Evolutionary conservation across 2,329 filamentous ascomycete genomes (phyloP).

Genomic region (Aspergillus ibericus): DNA sequence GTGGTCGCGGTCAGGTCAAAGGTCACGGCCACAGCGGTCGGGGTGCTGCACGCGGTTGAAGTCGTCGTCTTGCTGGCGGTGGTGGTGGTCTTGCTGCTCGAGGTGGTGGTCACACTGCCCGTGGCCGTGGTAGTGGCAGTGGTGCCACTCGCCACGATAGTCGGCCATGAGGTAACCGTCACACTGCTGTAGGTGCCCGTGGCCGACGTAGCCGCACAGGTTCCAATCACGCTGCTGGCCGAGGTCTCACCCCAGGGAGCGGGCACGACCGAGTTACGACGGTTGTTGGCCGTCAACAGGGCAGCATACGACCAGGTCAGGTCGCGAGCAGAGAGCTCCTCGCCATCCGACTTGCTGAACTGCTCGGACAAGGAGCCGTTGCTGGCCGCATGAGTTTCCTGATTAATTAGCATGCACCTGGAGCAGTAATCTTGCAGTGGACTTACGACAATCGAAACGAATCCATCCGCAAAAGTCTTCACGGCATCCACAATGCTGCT

Average conservation of each 20-base stretch:
- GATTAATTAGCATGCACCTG: too few species aligned
- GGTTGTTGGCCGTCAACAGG: conserved; percentile 39
- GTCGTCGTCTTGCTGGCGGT: conserved; percentile 13
- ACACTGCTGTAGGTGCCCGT: conserved; percentile 35
- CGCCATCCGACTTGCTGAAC: conserved; percentile 37
- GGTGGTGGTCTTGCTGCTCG: conserved; percentile 21
- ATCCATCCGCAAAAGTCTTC: conserved; percentile 62
- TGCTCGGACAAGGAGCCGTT: conserved; percentile 44
- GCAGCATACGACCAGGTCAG: conserved; percentile 50
- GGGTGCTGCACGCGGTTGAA: conserved; percentile 17
- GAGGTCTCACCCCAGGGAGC: conserved; percentile 35
- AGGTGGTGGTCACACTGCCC: conserved; percentile 33
- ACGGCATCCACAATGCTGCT: conserved; percentile 59
- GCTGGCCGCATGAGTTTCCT: conserved; percentile 29
- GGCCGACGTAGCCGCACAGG: conserved; percentile 32
- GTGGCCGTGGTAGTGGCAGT: conserved; percentile 35
- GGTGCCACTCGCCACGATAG: conserved; percentile 30
- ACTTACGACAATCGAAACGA: conserved; percentile 47
- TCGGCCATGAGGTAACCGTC: conserved; percentile 35
- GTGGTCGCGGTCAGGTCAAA: conserved; percentile 63
- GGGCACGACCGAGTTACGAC: conserved; percentile 35
- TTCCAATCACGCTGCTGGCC: conserved; percentile 32
- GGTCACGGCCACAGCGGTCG: conserved; percentile 57
- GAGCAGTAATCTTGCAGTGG: too few species aligned
- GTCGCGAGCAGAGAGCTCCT: conserved; percentile 39